phyloP scores from a whole-genome alignment of 345 rosid species.

The Cochlearia excelsa region DNA sequence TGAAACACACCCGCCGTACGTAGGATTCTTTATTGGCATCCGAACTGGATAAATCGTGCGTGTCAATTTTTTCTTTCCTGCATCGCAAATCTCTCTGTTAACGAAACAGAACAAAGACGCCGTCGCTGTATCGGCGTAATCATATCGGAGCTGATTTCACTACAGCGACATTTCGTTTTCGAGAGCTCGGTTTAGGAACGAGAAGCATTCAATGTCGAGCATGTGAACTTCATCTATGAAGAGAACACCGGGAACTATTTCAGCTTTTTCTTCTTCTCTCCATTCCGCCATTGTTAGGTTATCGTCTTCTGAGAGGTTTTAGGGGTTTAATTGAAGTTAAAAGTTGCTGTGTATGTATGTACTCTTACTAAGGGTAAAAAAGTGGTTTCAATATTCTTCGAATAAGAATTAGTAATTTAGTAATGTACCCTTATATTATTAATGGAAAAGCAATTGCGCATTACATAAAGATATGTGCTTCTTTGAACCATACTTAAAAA shows the following conservation, averaged over 20 bases:
- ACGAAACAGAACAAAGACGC: no score
- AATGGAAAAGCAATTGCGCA: background rate
- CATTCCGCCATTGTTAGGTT: conserved; percentile 29
- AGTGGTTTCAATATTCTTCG: background rate
- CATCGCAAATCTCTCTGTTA: no score
- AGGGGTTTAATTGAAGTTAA: no score
- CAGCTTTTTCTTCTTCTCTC: conserved; percentile 99
- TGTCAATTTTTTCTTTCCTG: no score
- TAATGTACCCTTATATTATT: conserved; percentile 18
- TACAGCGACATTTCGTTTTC: conserved; percentile 98
- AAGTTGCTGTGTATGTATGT: no score
- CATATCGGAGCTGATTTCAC: no score
- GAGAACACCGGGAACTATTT: conserved; percentile 92
- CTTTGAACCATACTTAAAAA: background rate
- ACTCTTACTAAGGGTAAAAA: background rate
- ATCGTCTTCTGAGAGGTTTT: no score
- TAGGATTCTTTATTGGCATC: no score
- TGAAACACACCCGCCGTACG: no score
- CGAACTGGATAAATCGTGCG: no score
- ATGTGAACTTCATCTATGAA: conserved; percentile 97
- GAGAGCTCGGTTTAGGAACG: conserved; percentile 89
- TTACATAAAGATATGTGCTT: background rate
- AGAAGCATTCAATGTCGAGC: conserved; percentile 98
- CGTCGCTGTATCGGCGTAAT: no score
- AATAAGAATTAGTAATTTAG: conserved; percentile 10